Evolutionary conservation across 352 stramenopile species (phyloP).

Genomic region (Phytophthora podocarpi): DNA sequence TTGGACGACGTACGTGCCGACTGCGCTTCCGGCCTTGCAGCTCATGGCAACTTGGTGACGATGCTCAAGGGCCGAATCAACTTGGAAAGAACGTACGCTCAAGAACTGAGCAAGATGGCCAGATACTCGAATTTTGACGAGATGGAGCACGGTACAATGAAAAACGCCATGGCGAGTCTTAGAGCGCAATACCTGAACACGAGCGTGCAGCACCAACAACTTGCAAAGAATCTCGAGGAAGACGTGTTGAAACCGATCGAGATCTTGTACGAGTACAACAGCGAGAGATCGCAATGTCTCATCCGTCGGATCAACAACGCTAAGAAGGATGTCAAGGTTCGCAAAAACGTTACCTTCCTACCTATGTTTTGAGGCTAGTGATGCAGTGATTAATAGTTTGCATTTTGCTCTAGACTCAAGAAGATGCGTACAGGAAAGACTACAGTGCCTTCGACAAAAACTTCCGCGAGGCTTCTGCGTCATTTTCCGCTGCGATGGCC

Average conservation of each 20-base stretch:
- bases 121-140: constrained; percentile 64
- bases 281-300: constrained; percentile 60
- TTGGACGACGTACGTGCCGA: constrained; percentile 63
- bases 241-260: constrained; percentile 80
- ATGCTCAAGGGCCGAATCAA: constrained; percentile 76
- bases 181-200: constrained; percentile 83
- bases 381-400: not conserved
- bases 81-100: constrained; percentile 76
- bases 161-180: constrained; percentile 62
- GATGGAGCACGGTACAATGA: constrained; percentile 55
- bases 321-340: constrained; percentile 85
- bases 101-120: constrained; percentile 68
- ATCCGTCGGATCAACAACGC: constrained; percentile 58
- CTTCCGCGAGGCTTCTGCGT: constrained; percentile 64
- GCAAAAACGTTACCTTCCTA: too few species aligned
- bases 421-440: constrained; percentile 78
- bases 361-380: not conserved
- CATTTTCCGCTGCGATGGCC: constrained; percentile 76
- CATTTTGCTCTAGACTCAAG: constrained; percentile 40
- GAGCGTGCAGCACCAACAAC: constrained; percentile 74
- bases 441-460: constrained; percentile 74
- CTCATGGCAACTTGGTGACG: constrained; percentile 60
- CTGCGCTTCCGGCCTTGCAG: constrained; percentile 50
- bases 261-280: constrained; percentile 55
- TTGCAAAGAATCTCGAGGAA: constrained; percentile 78